Base-by-base conservation (phyloP, 106 monocot species). In the Dendrobium huoshanense region DNA sequence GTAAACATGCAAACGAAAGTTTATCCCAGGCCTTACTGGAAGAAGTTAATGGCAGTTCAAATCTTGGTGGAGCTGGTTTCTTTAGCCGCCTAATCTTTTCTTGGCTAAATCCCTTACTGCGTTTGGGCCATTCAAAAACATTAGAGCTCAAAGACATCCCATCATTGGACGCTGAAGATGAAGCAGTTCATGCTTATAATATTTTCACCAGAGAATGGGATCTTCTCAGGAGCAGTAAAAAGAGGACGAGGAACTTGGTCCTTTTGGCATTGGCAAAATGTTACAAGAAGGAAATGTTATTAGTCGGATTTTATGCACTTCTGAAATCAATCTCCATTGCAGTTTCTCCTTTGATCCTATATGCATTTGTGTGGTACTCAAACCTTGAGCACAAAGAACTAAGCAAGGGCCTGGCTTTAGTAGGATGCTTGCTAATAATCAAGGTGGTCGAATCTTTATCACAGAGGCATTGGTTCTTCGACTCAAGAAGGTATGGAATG, bases 401-500 rank as follows among this genome's bases (percentile, higher is more conserved):
- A 41, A 18, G 2, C 9, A 18, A 54, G 3, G 94, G 88, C 11
- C 6, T 88, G 24, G 29, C 67, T 17, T 79, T 95, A 13, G 80
- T 88, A 19, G 78, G 68, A 6, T 86, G 75, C 19, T 77, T 95
- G 79, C 55, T 88, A 3, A 18, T 78, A 15, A 59, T 81, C 33
- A 92, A 92, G 79, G 16, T 88, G 2, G 79, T 85, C 25, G 94
- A 95, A 45, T 92, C 94, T 25, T 61, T 95, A 40, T 90, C 90
- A 7, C 94, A 95, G 73, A 85, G 94, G 80, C 92, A 92, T 65
- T 90, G 92, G 92, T 92, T 82, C 77, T 95, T 95, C 76, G 77
- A 80, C 29, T 88, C 92, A 0, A 88, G 92, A 55, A 79, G 88
- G 76, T 79, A 17, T 33, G 94, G 94, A 13, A 87, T 95, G 90